A percentile compares a stretch with the other conserved stretches of the same genome.
Evolutionary conservation across 805 yeast genomes (phyloP).

Genomic region (Ascoidea tarda): DNA sequence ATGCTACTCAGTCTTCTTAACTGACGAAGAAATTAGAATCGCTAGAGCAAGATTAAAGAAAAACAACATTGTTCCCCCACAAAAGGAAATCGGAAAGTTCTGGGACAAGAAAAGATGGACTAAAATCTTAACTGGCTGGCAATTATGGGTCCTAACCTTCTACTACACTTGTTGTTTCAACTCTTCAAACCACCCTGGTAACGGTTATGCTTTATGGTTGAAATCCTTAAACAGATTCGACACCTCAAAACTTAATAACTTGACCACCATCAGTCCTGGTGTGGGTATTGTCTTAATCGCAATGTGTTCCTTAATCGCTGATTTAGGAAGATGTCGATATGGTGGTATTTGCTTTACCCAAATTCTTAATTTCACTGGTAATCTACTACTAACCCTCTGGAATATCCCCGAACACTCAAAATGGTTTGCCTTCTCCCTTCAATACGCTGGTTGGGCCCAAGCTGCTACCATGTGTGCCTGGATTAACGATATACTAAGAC

Average conservation of each 20-base stretch:
- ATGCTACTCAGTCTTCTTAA: conserved; percentile 36
- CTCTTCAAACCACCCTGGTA: conserved; percentile 35
- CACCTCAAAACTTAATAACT: conserved; percentile 28
- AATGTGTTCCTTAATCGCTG: conserved; percentile 22
- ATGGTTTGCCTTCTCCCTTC: conserved; percentile 46
- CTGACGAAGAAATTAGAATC: conserved; percentile 41
- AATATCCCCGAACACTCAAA: conserved; percentile 36
- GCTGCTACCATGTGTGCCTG: conserved; percentile 46
- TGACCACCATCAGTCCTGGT: conserved; percentile 41
- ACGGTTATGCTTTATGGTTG: conserved; percentile 40
- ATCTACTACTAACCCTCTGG: conserved; percentile 41
- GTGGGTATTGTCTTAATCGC: conserved; percentile 28
- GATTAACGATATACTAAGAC: conserved; percentile 42
- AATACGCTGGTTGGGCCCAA: conserved; percentile 45
- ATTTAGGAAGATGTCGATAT: conserved; percentile 37
- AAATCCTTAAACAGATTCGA: conserved; percentile 23
- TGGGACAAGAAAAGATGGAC: conserved; percentile 36
- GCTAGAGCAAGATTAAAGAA: conserved; percentile 29
- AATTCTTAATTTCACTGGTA: conserved; percentile 35
- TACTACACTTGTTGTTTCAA: conserved; percentile 48
- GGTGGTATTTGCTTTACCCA: conserved; percentile 39
- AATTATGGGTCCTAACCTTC: conserved; percentile 35
- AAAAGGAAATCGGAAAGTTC: conserved; percentile 15
- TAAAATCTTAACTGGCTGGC: conserved; percentile 39
- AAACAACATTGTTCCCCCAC: conserved; percentile 19